Percentiles rank a stretch among this genome's conserved stretches.
These are phyloP conservation scores for Hippophae gyantsensis DNA, from an alignment of 306 rosid species.

Conservation along the genomic window DNA sequence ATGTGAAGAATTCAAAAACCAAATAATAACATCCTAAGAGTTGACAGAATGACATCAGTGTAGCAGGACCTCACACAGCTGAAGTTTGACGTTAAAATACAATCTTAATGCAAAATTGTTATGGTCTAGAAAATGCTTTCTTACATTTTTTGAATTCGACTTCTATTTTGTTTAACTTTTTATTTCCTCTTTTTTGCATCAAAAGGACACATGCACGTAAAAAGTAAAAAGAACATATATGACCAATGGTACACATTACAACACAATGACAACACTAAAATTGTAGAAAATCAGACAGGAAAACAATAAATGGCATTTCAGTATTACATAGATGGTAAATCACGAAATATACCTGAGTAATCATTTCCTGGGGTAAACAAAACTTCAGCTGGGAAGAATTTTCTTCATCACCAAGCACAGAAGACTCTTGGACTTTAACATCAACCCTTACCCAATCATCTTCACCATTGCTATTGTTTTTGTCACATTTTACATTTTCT, in stretches of 20 bases:
- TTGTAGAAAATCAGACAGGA: neutral
- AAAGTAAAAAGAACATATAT: too few species aligned
- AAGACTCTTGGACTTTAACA: slow-evolving; percentile 38
- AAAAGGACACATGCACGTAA: too few species aligned
- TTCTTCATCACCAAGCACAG: slow-evolving; percentile 8
- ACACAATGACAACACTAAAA: neutral
- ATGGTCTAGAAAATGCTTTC: too few species aligned
- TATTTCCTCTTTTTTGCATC: too few species aligned
- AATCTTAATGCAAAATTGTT: too few species aligned
- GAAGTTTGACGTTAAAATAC: too few species aligned
- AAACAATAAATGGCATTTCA: slow-evolving; percentile 4
- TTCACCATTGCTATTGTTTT: slow-evolving; percentile 30
- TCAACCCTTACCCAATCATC: slow-evolving; percentile 71
- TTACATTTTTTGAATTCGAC: too few species aligned
- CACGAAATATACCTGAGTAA: slow-evolving; percentile 42
- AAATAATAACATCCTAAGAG: too few species aligned
- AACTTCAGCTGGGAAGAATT: slow-evolving; percentile 17
- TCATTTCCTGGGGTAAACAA: slow-evolving; percentile 6
- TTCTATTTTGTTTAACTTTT: too few species aligned
- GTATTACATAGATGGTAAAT: neutral
- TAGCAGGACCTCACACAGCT: too few species aligned
- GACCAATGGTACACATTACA: neutral
- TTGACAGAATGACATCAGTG: too few species aligned
- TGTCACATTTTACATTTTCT: slow-evolving; percentile 22
- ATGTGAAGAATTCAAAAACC: too few species aligned